Percentiles rank a stretch among this genome's conserved stretches.
These are phyloP conservation scores for Crassisporium funariophilum DNA, from an alignment of 768 basidiomycete species.

Conservation along the genomic window DNA sequence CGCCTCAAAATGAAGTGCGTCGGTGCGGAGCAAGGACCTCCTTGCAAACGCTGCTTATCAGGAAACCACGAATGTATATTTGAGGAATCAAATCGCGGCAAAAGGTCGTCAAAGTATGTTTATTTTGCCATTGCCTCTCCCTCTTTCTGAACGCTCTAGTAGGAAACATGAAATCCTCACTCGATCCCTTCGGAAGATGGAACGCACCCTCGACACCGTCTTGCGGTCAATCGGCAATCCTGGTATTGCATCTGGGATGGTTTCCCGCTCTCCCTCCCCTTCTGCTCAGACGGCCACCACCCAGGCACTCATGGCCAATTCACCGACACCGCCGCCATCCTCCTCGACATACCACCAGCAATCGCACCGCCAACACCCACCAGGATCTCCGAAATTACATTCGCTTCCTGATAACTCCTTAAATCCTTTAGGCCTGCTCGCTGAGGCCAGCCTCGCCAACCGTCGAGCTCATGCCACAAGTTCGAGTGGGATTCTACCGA, in stretches of 20 bases:
- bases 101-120: slow-evolving; percentile 78
- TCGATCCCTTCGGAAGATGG: slow-evolving; percentile 86
- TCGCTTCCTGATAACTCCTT: slow-evolving; percentile 90
- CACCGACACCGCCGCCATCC: slow-evolving; percentile 47
- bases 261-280: slow-evolving; percentile 82
- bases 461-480: slow-evolving; percentile 57
- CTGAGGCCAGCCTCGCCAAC: slow-evolving; percentile 84
- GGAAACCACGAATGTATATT: slow-evolving; percentile 93
- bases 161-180: slow-evolving; percentile 87
- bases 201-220: slow-evolving; percentile 89
- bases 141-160: slow-evolving; percentile 31
- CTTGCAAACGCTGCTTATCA: slow-evolving; percentile 83
- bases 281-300: slow-evolving; percentile 54
- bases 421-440: slow-evolving; percentile 90
- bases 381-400: slow-evolving; percentile 83
- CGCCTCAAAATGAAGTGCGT: slow-evolving; percentile 94
- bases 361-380: slow-evolving; percentile 24
- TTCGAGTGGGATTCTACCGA: slow-evolving; percentile 41
- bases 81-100: slow-evolving; percentile 95
- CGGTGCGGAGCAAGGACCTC: slow-evolving; percentile 86
- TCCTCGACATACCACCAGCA: slow-evolving; percentile 30
- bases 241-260: slow-evolving; percentile 72
- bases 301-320: slow-evolving; percentile 55
- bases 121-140: slow-evolving; percentile 4
- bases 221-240: slow-evolving; percentile 88